A percentile compares a stretch with the other conserved stretches of the same genome.
Conservation (phyloP, 2,329 filamentous ascomycete species). For the Trichoderma atrobrunneum region DNA sequence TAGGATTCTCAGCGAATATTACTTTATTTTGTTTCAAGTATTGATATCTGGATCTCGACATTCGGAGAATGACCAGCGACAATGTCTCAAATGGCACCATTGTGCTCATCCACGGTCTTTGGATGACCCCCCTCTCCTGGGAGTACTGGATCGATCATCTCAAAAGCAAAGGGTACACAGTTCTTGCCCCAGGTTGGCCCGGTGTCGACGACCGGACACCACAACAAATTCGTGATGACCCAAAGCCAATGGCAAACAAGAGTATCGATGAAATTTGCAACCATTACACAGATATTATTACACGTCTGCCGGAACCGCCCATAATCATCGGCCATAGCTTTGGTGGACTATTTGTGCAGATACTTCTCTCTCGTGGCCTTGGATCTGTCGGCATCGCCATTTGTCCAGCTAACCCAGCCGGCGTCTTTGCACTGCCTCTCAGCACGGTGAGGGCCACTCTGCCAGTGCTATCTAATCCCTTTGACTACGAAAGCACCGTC, state of each 20-base stretch:
- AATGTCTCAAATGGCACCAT: background rate
- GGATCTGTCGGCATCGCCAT: background rate
- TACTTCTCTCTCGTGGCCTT: background rate
- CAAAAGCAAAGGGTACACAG: background rate
- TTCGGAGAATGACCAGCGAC: background rate
- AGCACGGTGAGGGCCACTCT: background rate
- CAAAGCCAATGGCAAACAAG: background rate
- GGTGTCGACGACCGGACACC: background rate
- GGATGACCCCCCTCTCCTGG: background rate
- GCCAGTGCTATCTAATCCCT: background rate
- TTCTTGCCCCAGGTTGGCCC: background rate
- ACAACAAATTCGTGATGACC: background rate
- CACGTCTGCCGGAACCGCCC: background rate
- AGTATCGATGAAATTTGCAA: constrained; percentile 2
- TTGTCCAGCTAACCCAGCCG: background rate
- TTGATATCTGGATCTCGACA: background rate
- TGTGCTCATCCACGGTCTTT: background rate
- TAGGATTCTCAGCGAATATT: background rate
- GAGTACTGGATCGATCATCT: background rate
- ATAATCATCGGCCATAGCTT: background rate
- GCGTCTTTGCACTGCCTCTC: background rate
- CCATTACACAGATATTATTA: background rate
- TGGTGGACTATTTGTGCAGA: background rate
- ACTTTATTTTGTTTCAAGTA: background rate
- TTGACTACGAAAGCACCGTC: background rate